Base-by-base conservation (phyloP, 2,329 filamentous ascomycete genomes). In the Cylindrodendrum hubeiense region DNA sequence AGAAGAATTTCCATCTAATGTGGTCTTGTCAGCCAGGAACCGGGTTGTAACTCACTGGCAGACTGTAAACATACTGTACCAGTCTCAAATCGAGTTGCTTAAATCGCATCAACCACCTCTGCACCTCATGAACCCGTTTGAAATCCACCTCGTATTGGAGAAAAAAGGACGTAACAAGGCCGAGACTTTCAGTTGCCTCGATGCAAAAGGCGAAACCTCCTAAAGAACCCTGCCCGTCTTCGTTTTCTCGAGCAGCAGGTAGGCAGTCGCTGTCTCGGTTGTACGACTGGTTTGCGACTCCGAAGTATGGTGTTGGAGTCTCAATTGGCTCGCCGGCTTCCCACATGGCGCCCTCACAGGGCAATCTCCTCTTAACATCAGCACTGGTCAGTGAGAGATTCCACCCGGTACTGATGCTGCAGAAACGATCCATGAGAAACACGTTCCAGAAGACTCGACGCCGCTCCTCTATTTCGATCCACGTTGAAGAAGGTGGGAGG, bases 151-250 rank as follows among this genome's bases (percentile, higher is more conserved):
- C 71, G 39, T 83, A 79, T 54, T 81, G 81, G 0, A 84, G 75
- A 49, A 84, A 83, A 63, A 80, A 83, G 0, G 76, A 81, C 0
- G 78, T 81, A 1, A 84, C 81, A 1, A 77, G 77, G 26, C 78
- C 81, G 2, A 84, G 70, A 5, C 79, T 81, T 61, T 84, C 82
- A 0, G 80, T 82, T 0, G 81, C 81, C 63, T 84, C 82, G n/a
- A 84, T 79, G n/a, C 77, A 78, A 63, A 82, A 84, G 0, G 82
- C 82, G 54, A 83, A 82, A 0, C 80, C 80, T 13, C 77, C 81
- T 2, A 82, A 58, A 5, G 74, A 74, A 7, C 71, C 69, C 21
- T 77, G 73, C 0, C 57, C 67, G 1, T 60, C 63, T 12, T 67
- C 67, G 1, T 21, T 58, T 15, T 64, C 63, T 17, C 59, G 49